Evolutionary conservation across 2,329 filamentous ascomycete genomes (phyloP).

Genomic region (Cercospora sojina): DNA sequence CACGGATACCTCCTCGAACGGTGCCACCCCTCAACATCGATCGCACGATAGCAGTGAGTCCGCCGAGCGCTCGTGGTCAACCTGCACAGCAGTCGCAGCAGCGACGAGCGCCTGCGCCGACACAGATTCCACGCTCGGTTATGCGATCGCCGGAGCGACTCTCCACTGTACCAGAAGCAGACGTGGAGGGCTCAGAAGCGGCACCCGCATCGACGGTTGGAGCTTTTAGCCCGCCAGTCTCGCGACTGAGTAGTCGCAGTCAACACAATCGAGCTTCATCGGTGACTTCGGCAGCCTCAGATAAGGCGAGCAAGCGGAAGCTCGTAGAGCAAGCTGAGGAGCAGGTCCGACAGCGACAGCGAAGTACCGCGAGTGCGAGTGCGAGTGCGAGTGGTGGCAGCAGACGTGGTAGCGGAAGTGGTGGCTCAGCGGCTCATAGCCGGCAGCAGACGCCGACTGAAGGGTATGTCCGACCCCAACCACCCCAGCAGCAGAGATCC

Average conservation of each 20-base stretch:
- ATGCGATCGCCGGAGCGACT: constrained; percentile 34
- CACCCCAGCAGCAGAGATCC: constrained; percentile 4
- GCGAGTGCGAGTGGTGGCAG: constrained; percentile 11
- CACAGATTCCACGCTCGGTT: constrained; percentile 19
- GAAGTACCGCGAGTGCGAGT: constrained; percentile 24
- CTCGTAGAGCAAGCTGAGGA: constrained; percentile 37
- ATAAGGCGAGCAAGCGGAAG: constrained; percentile 38
- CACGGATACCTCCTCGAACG: constrained; percentile 10
- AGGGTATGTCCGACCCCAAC: constrained; percentile 31
- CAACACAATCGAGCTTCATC: constrained; percentile 26
- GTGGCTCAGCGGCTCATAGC: constrained; percentile 25
- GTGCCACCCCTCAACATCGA: constrained; percentile 27
- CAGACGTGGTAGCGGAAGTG: constrained; percentile 15
- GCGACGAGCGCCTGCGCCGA: neutral
- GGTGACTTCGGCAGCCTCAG: constrained; percentile 26
- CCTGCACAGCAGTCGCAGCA: constrained; percentile 10
- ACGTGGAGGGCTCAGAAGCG: constrained; percentile 21
- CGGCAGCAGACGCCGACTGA: constrained; percentile 34
- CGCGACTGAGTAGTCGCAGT: constrained; percentile 33
- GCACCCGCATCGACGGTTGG: constrained; percentile 13
- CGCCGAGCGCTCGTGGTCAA: constrained; percentile 18
- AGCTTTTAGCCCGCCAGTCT: constrained; percentile 25
- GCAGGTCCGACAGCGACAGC: constrained; percentile 26
- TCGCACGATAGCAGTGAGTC: constrained; percentile 37
- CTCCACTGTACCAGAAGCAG: constrained; percentile 37